Evolutionary conservation across 176 grass and related monocot species (phyloP).

Genomic region (Avena eriantha): DNA sequence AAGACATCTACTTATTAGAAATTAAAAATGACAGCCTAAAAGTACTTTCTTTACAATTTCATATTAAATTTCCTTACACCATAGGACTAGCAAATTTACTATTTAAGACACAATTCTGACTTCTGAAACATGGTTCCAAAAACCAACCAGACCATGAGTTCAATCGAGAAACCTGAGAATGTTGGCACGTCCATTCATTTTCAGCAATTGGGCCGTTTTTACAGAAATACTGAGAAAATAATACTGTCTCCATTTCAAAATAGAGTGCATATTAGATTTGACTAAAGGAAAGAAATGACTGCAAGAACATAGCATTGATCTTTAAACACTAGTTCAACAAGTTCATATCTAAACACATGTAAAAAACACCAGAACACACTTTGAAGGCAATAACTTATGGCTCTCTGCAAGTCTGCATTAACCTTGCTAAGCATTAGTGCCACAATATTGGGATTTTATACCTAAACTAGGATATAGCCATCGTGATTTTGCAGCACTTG

Average conservation of each 20-base stretch:
- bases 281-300: neutral
- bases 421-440: neutral
- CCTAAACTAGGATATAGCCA: neutral
- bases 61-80: neutral
- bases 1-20: slow-evolving; percentile 15
- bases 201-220: neutral
- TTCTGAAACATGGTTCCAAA: neutral
- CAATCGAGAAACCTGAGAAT: neutral
- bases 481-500: neutral
- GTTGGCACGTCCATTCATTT: neutral
- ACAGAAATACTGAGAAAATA: neutral
- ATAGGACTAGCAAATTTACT: neutral
- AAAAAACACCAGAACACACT: neutral
- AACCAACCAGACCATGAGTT: neutral
- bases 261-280: no score
- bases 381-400: slow-evolving; percentile 29
- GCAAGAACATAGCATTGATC: slow-evolving; percentile 9
- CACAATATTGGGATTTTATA: neutral
- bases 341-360: neutral
- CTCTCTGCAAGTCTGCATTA: neutral
- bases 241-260: no score
- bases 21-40: neutral
- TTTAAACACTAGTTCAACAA: slow-evolving; percentile 28
- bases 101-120: neutral
- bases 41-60: slow-evolving; percentile 1